Conservation (phyloP, 495 filamentous ascomycete genomes). For the Trichoderma orchidacearum region DNA sequence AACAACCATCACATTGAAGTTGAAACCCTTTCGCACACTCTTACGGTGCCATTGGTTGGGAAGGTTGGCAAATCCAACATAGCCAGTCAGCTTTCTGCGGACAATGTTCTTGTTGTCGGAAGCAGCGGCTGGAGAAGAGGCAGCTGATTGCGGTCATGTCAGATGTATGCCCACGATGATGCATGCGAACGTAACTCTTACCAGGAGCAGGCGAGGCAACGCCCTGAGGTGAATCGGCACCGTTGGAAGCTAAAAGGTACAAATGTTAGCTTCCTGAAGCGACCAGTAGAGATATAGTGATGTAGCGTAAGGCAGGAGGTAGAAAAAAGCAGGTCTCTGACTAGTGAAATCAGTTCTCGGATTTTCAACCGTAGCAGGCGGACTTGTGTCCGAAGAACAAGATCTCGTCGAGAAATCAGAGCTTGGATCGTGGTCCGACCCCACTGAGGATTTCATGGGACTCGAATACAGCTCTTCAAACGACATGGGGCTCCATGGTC, state of each 20-base stretch:
- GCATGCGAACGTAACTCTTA: background rate
- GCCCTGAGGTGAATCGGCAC: background rate
- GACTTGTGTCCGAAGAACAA: conserved; percentile 25
- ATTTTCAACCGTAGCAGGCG: background rate
- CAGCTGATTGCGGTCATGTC: background rate
- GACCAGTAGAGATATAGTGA: background rate
- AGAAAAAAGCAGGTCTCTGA: background rate
- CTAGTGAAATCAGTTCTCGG: background rate
- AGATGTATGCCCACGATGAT: background rate
- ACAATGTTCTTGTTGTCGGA: conserved; percentile 95
- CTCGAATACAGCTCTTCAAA: conserved; percentile 31
- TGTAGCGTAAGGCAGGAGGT: background rate
- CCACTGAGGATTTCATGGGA: background rate
- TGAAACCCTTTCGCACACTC: conserved; percentile 99
- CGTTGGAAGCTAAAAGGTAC: background rate
- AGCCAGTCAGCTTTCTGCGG: conserved; percentile 92
- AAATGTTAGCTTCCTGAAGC: background rate
- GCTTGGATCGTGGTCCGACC: conserved; percentile 7
- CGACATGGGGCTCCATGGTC: conserved; percentile 26
- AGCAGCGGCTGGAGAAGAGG: conserved; percentile 36
- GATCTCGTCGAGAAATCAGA: conserved; percentile 14
- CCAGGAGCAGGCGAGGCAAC: background rate
- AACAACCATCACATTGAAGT: conserved; percentile 99
- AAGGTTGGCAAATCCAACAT: conserved; percentile 96
- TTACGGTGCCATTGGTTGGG: conserved; percentile 99